A percentile compares a stretch with the other conserved stretches of the same genome.
phyloP scores from a whole-genome alignment of 1,284 basidiomycete genomes.

The Phellopilus nigrolimitatus region DNA sequence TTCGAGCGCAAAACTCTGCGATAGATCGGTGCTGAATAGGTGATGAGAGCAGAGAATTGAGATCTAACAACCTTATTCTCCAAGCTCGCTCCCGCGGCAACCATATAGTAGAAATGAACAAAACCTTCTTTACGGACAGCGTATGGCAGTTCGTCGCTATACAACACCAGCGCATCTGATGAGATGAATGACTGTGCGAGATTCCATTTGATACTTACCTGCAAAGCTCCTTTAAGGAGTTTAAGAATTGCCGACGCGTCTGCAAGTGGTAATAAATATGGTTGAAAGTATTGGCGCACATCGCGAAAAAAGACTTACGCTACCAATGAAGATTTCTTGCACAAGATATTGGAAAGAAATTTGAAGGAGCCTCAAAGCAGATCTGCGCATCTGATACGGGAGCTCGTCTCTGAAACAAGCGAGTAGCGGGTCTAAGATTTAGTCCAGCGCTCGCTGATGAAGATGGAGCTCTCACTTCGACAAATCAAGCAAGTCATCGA shows the following conservation, averaged over 20 bases:
- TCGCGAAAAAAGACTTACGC: background rate
- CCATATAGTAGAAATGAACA: constrained; percentile 13
- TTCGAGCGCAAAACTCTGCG: constrained; percentile 7
- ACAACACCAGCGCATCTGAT: background rate
- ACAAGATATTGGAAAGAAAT: constrained; percentile 13
- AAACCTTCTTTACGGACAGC: constrained; percentile 5
- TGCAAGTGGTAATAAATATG: background rate
- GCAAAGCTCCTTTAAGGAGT: constrained; percentile 12
- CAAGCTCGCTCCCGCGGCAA: constrained; percentile 12
- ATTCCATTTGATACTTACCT: background rate
- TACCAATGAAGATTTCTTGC: constrained; percentile 10
- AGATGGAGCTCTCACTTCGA: background rate
- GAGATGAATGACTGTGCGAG: background rate
- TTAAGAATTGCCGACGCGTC: constrained; percentile 4
- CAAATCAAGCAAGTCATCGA: constrained; percentile 16
- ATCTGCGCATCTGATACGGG: constrained; percentile 14
- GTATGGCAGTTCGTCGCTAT: constrained; percentile 10
- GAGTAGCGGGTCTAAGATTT: background rate
- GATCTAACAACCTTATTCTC: constrained; percentile 1
- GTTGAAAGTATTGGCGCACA: too few species aligned
- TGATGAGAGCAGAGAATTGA: too few species aligned
- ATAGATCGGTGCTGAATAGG: too few species aligned
- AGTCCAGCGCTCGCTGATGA: background rate
- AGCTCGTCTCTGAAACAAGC: constrained; percentile 9
- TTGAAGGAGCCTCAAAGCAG: constrained; percentile 7